A percentile compares a stretch with the other conserved stretches of the same genome.
These are phyloP conservation scores for Mucor velutinosus DNA, from an alignment of 371 early-diverging fungal genomes.

Conservation along the genomic window DNA sequence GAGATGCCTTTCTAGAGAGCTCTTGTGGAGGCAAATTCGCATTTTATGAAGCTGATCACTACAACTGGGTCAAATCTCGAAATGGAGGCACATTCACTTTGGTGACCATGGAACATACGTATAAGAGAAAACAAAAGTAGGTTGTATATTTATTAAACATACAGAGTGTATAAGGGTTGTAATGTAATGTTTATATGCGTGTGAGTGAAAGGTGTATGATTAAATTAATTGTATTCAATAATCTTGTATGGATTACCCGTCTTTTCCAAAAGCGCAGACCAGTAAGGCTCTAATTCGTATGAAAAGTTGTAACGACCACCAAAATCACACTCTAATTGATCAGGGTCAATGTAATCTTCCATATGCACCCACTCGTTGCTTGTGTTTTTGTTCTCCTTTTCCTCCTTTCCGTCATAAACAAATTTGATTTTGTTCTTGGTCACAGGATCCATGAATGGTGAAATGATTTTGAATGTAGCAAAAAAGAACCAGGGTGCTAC, in stretches of 20 bases:
- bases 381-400: slow-evolving; percentile 24
- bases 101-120: too few relatives aligned
- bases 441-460: slow-evolving; percentile 91
- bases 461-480: slow-evolving; percentile 76
- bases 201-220: background rate
- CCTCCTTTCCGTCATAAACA: slow-evolving; percentile 62
- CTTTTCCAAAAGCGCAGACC: slow-evolving; percentile 50
- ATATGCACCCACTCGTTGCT: slow-evolving; percentile 55
- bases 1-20: too few relatives aligned
- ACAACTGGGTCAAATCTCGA: too few relatives aligned
- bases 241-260: slow-evolving; percentile 49
- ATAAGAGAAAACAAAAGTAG: background rate
- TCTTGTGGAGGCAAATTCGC: too few relatives aligned
- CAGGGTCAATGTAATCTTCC: slow-evolving; percentile 49
- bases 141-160: background rate
- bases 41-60: too few relatives aligned
- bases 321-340: slow-evolving; percentile 62
- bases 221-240: slow-evolving; percentile 34
- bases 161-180: background rate
- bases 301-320: slow-evolving; percentile 62
- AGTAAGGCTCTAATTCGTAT: slow-evolving; percentile 63
- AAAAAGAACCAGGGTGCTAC: slow-evolving; percentile 89
- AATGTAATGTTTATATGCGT: background rate
- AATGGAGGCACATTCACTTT: too few relatives aligned
- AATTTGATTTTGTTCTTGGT: slow-evolving; percentile 87